Evolutionary conservation across 352 stramenopile genomes (phyloP), one percentile per base, ranked within the genome.

Genomic region (Phytopythium chamaehyphon): DNA sequence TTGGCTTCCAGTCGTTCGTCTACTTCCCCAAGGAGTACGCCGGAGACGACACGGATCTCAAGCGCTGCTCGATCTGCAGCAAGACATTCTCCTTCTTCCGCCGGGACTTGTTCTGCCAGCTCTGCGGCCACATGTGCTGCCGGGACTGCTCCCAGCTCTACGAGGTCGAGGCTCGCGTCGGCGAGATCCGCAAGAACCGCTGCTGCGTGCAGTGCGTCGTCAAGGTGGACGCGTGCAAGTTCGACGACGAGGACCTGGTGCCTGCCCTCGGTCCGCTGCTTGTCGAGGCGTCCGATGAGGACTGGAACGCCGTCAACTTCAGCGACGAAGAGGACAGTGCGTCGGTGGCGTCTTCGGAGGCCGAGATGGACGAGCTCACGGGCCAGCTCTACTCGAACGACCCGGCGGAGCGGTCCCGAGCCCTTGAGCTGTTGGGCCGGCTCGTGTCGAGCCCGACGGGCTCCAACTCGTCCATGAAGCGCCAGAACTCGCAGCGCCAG

Each of bases 1-100:
- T 88, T 49, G 77, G 77, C 6, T 85, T 86, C 51, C 77, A 88
- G 66, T 65, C 68, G 11, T 88, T 86, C 53, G 59, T 86, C 26
- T 82, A 81, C 61, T 83, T 83, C 23, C 70, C 75, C 2, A 71
- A 55, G n/a, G 57, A 58, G 11, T 66, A 73, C 37, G 54, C 40
- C 16, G 55, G 39, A 21, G 57, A 76, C 16, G 52, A 61, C 15
- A 43, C 43, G 18, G 19, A 61, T 1, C 57, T 73, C 24, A 69
- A 69, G 19, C 38, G 31, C 22, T 88, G 76, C 47, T 52, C 47
- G 15, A 77, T 87, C 40, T 90, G 76, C 60, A 26, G n/a, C 42
- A 80, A 78, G 48, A 26, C 35, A 14, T 83, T 83, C 47, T 51
- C 39, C 24, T 73, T 83, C 49, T 76, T 70, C 37, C 68, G 68